These are phyloP conservation scores for Sphaerulina vaccinii DNA, from an alignment of 2,329 filamentous ascomycete genomes.

Conservation along the genomic window DNA sequence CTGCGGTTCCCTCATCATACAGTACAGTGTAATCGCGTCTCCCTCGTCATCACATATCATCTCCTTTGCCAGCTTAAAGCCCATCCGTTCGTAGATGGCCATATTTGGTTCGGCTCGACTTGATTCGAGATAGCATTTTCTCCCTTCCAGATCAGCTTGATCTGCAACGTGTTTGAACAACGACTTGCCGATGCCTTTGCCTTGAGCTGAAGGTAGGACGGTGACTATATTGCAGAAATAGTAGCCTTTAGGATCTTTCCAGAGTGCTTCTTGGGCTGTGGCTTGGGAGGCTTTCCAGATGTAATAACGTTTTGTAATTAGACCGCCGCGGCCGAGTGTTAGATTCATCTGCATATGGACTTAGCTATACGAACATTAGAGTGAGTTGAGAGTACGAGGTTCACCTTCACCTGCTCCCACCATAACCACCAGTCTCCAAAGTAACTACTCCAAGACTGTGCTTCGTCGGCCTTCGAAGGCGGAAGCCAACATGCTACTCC, in stretches of 20 bases:
- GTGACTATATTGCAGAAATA: slow-evolving; percentile 77
- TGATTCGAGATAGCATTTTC: slow-evolving; percentile 69
- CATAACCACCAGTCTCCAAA: slow-evolving; percentile 61
- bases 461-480: slow-evolving; percentile 48
- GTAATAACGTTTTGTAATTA: slow-evolving; percentile 67
- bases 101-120: slow-evolving; percentile 67
- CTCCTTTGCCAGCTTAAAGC: slow-evolving; percentile 63
- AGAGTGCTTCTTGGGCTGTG: slow-evolving; percentile 60
- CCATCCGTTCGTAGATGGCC: slow-evolving; percentile 68
- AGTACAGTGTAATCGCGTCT: slow-evolving; percentile 48
- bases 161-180: slow-evolving; percentile 64
- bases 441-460: slow-evolving; percentile 62
- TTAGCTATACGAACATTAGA: not conserved
- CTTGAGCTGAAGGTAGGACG: slow-evolving; percentile 63
- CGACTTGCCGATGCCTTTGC: slow-evolving; percentile 63
- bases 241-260: slow-evolving; percentile 66
- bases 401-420: slow-evolving; percentile 56
- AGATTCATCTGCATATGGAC: slow-evolving; percentile 55
- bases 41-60: slow-evolving; percentile 66
- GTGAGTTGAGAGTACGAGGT: not conserved
- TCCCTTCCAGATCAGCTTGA: slow-evolving; percentile 62
- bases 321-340: slow-evolving; percentile 65
- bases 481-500: slow-evolving; percentile 73
- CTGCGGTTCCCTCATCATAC: slow-evolving; percentile 46
- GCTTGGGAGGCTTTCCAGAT: slow-evolving; percentile 70